These are phyloP conservation scores for Orbilia brochopaga DNA, from an alignment of 2,329 filamentous ascomycete genomes.

Conservation along the genomic window DNA sequence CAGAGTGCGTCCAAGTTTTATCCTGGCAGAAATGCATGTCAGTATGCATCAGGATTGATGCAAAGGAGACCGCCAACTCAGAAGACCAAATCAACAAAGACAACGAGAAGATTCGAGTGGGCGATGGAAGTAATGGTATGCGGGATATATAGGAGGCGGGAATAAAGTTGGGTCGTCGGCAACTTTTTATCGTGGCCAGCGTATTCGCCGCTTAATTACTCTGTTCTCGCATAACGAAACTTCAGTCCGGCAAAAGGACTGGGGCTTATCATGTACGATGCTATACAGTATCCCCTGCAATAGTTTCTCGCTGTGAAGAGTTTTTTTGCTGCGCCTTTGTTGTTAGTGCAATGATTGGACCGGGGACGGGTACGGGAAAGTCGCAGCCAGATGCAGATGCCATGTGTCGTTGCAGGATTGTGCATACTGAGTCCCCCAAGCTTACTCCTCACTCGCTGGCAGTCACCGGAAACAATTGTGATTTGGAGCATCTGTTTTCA, in stretches of 20 bases:
- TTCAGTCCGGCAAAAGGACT: conserved; percentile 44
- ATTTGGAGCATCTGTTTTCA: conserved; percentile 1
- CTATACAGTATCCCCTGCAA: not conserved
- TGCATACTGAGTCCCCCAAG: conserved; percentile 39
- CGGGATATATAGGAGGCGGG: conserved; percentile 45
- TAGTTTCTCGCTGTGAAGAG: not conserved
- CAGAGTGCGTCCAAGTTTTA: conserved; percentile 47
- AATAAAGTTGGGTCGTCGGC: conserved; percentile 44
- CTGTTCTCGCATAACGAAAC: conserved; percentile 39
- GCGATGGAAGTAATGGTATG: conserved; percentile 47
- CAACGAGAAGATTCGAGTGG: conserved; percentile 49
- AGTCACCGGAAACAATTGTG: not conserved
- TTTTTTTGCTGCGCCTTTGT: conserved; percentile 28
- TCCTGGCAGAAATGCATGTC: conserved; percentile 49
- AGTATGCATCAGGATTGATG: conserved; percentile 44
- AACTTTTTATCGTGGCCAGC: conserved; percentile 46
- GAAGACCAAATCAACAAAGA: conserved; percentile 33
- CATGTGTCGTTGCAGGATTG: conserved; percentile 50
- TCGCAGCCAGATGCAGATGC: conserved; percentile 34
- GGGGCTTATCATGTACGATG: conserved; percentile 30
- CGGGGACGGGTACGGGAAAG: conserved; percentile 42
- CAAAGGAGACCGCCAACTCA: conserved; percentile 48
- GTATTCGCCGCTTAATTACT: conserved; percentile 32
- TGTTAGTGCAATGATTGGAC: conserved; percentile 37
- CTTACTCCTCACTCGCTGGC: conserved; percentile 30